These are phyloP conservation scores for Zygotorulaspora danielsina DNA, from an alignment of 805 yeast species.

Conservation along the genomic window DNA sequence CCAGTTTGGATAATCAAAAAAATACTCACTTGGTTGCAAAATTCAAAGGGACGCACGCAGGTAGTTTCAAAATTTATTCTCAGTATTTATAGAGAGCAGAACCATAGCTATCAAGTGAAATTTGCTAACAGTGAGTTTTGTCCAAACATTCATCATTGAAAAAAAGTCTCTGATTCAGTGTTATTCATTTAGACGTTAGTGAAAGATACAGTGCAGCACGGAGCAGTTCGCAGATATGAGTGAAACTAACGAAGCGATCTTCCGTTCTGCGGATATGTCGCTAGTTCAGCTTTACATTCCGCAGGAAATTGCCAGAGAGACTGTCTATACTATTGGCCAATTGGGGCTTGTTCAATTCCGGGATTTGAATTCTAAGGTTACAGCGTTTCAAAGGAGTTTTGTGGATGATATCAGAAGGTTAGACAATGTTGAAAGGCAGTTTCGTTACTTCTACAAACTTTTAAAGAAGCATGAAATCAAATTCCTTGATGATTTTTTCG, in stretches of 20 bases:
- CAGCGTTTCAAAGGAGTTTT: constrained; percentile 83
- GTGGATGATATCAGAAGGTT: constrained; percentile 80
- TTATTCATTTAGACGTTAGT: no score
- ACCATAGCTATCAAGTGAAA: no score
- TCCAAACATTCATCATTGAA: no score
- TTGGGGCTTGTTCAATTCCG: constrained; percentile 82
- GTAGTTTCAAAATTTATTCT: no score
- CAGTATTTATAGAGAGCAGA: no score
- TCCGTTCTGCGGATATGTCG: constrained; percentile 95
- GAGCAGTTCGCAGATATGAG: constrained; percentile 2
- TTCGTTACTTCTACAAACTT: constrained; percentile 49
- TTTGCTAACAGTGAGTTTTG: no score
- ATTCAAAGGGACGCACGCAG: constrained; percentile 1
- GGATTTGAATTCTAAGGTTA: constrained; percentile 76
- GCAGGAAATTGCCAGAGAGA: constrained; percentile 81
- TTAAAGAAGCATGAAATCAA: constrained; percentile 47
- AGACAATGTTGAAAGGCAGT: constrained; percentile 87
- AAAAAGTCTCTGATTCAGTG: no score
- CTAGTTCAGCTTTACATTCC: constrained; percentile 88
- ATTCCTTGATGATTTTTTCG: constrained; percentile 33
- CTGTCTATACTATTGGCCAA: constrained; percentile 82
- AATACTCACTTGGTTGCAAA: background rate
- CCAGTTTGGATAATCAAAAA: background rate
- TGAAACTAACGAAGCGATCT: constrained; percentile 34
- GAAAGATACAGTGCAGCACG: no score